Percentiles rank a stretch among this genome's conserved stretches.
phyloP scores from a whole-genome alignment of 768 basidiomycete species.

The Pholiota conissans region DNA sequence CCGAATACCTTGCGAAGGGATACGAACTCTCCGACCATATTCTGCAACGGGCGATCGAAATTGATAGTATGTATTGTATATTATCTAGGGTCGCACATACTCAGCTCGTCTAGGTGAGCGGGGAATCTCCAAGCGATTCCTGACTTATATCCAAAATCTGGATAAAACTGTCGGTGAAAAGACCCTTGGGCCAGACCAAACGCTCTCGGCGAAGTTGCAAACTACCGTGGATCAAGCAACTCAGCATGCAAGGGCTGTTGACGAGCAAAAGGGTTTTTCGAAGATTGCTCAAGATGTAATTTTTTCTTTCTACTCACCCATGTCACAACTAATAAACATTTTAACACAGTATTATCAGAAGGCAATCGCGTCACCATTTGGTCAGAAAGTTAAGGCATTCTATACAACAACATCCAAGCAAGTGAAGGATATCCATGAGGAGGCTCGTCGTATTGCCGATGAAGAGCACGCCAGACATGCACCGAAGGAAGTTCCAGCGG shows the following conservation, averaged over 20 bases:
- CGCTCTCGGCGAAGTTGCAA: slow-evolving; percentile 73
- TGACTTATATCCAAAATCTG: slow-evolving; percentile 72
- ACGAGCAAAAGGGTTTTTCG: slow-evolving; percentile 78
- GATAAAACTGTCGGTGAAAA: slow-evolving; percentile 71
- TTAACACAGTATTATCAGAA: slow-evolving; percentile 68
- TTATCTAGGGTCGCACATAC: background rate
- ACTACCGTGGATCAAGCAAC: slow-evolving; percentile 62
- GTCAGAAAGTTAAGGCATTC: slow-evolving; percentile 75
- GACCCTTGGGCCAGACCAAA: slow-evolving; percentile 79
- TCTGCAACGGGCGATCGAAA: slow-evolving; percentile 76
- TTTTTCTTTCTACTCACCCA: background rate
- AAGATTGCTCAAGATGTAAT: slow-evolving; percentile 70
- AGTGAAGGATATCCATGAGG: slow-evolving; percentile 89
- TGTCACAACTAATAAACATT: background rate
- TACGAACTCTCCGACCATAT: slow-evolving; percentile 80
- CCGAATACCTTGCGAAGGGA: slow-evolving; percentile 92
- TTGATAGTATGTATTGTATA: slow-evolving; percentile 51
- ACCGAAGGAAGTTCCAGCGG: slow-evolving; percentile 11
- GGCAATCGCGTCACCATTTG: slow-evolving; percentile 74
- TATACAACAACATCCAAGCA: slow-evolving; percentile 91
- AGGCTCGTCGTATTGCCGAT: slow-evolving; percentile 79
- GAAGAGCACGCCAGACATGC: slow-evolving; percentile 44
- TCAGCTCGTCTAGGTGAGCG: slow-evolving; percentile 53
- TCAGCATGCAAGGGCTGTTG: slow-evolving; percentile 70
- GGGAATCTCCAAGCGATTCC: slow-evolving; percentile 87